phyloP scores from a whole-genome alignment of 2,329 filamentous ascomycete genomes.

The Epichloe hybrida region DNA sequence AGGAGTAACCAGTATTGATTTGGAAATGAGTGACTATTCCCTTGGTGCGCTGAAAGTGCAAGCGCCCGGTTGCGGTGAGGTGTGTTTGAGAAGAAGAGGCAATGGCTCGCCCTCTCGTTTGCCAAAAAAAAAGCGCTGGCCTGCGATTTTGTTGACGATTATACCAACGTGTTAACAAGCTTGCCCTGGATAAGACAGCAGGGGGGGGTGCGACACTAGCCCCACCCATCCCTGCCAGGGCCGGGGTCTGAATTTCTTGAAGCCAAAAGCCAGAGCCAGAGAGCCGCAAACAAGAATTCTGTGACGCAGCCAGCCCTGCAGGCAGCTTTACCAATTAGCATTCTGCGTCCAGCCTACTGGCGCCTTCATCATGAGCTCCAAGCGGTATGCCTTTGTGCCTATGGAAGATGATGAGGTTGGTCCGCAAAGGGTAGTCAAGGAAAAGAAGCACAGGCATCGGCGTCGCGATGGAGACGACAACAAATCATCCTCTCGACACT shows the following conservation, averaged over 20 bases:
- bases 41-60: conserved; percentile 2
- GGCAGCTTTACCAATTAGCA: too few species aligned
- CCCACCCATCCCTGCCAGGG: too few species aligned
- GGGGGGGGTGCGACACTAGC: too few species aligned
- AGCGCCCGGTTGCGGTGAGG: conserved; percentile 2
- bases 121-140: neutral
- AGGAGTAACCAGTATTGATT: neutral
- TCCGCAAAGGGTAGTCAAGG: conserved; percentile 36
- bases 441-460: conserved; percentile 31
- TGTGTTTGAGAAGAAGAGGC: neutral
- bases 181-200: neutral
- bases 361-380: conserved; percentile 30
- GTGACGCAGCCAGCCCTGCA: too few species aligned
- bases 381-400: conserved; percentile 52
- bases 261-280: too few species aligned
- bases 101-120: neutral
- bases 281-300: too few species aligned
- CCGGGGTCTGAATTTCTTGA: too few species aligned
- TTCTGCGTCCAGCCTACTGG: neutral
- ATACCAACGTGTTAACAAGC: conserved; percentile 25
- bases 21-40: neutral
- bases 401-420: conserved; percentile 54
- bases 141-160: neutral
- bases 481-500: conserved; percentile 14
- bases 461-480: conserved; percentile 23